Conservation (phyloP, 805 yeast genomes). For the Candida silvatica region DNA sequence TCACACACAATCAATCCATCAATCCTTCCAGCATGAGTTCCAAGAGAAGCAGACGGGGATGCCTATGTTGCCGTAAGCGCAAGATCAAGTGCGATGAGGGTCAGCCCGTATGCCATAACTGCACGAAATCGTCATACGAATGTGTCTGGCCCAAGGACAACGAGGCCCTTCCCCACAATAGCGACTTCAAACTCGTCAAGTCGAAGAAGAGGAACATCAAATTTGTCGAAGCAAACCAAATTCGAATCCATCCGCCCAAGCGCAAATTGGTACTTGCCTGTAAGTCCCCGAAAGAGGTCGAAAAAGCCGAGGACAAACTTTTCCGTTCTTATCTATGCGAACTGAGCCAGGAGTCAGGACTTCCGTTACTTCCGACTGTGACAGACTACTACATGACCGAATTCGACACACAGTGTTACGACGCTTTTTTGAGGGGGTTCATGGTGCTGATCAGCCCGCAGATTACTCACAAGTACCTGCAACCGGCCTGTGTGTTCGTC, state of each 20-base stretch:
- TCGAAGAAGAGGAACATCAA: too few species aligned
- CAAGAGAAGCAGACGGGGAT: constrained; percentile 28
- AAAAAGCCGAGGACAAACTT: too few species aligned
- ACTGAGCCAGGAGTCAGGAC: too few species aligned
- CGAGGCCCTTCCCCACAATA: neutral
- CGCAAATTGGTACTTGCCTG: too few species aligned
- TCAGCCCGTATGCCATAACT: constrained; percentile 26
- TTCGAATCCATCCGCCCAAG: too few species aligned
- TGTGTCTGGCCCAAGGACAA: neutral
- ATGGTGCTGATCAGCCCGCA: constrained; percentile 34
- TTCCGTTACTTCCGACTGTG: too few species aligned
- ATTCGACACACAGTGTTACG: constrained; percentile 17
- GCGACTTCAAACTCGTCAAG: neutral
- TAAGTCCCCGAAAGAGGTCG: too few species aligned
- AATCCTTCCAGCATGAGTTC: neutral
- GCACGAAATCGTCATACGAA: constrained; percentile 15
- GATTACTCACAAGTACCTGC: constrained; percentile 29
- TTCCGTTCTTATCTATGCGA: too few species aligned
- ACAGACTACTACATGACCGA: constrained; percentile 7
- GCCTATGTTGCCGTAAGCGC: constrained; percentile 28
- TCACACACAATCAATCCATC: too few species aligned
- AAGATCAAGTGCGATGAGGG: constrained; percentile 30
- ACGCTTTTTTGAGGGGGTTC: constrained; percentile 32
- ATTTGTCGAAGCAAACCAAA: too few species aligned
- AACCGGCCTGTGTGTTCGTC: constrained; percentile 32